Percentiles rank a stretch among this genome's conserved stretches.
phyloP scores from a whole-genome alignment of 257 asterid species.

The Plectranthus barbatus region DNA sequence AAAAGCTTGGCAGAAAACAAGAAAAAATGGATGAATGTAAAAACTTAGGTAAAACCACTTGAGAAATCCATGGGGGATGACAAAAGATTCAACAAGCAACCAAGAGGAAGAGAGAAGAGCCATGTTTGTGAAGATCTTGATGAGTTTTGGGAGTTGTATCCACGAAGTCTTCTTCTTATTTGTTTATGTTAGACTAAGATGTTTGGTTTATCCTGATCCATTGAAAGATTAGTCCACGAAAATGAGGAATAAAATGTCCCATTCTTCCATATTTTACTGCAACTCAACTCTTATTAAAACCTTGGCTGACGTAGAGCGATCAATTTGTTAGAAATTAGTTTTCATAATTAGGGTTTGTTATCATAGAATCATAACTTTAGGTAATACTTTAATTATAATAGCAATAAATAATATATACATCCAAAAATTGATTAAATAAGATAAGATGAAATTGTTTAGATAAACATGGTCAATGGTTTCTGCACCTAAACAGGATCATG shows the following conservation, averaged over 20 bases:
- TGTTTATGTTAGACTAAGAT: background rate
- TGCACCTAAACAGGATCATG: no score
- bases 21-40: slow-evolving; percentile 40
- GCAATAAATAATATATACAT: no score
- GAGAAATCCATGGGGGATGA: slow-evolving; percentile 39
- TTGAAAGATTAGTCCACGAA: background rate
- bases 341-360: no score
- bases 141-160: background rate
- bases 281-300: background rate
- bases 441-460: no score
- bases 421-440: no score
- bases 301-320: background rate
- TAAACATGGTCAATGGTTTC: no score
- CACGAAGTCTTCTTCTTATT: background rate
- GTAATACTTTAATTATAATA: no score
- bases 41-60: slow-evolving; percentile 46
- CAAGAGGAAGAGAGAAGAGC: slow-evolving; percentile 39
- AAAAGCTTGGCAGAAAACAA: slow-evolving; percentile 30
- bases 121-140: slow-evolving; percentile 15
- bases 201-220: background rate
- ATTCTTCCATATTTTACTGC: background rate
- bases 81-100: slow-evolving; percentile 34
- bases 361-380: no score
- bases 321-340: no score
- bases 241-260: background rate